Percentiles rank a stretch among this genome's conserved stretches.
Evolutionary conservation across 768 basidiomycete genomes (phyloP).

Genomic region (Daedaleopsis sinensis): DNA sequence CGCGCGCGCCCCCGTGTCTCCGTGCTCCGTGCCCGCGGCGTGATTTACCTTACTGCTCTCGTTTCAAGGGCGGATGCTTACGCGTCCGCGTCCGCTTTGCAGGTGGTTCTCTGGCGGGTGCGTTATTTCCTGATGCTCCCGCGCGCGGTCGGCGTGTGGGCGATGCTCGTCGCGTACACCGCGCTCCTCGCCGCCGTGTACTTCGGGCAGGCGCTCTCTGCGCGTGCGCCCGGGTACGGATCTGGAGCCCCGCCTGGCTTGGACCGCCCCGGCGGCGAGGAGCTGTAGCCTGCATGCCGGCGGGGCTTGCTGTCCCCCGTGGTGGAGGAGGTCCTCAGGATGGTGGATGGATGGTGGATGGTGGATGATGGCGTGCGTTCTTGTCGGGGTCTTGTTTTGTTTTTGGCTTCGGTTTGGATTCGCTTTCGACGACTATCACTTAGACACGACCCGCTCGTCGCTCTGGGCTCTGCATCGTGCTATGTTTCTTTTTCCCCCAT

Average conservation of each 20-base stretch:
- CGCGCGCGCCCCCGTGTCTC: not conserved
- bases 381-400: too few relatives aligned
- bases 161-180: slow-evolving; percentile 19
- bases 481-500: too few relatives aligned
- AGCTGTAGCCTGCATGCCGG: not conserved
- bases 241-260: not conserved
- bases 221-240: not conserved
- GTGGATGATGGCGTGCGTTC: too few relatives aligned
- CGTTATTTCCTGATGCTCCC: slow-evolving; percentile 46
- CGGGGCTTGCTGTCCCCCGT: too few relatives aligned
- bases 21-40: slow-evolving; percentile 12
- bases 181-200: slow-evolving; percentile 16
- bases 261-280: not conserved
- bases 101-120: slow-evolving; percentile 84
- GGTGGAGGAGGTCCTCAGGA: too few relatives aligned
- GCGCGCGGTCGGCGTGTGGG: slow-evolving; percentile 12
- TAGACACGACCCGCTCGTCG: too few relatives aligned
- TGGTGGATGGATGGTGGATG: too few relatives aligned
- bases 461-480: too few relatives aligned
- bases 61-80: slow-evolving; percentile 27
- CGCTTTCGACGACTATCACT: too few relatives aligned
- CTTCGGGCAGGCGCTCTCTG: slow-evolving; percentile 9
- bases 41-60: slow-evolving; percentile 9
- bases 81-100: slow-evolving; percentile 28
- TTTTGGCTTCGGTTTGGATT: too few relatives aligned